phyloP scores from a whole-genome alignment of 129 eudicot species.

The Artemisia argyi region DNA sequence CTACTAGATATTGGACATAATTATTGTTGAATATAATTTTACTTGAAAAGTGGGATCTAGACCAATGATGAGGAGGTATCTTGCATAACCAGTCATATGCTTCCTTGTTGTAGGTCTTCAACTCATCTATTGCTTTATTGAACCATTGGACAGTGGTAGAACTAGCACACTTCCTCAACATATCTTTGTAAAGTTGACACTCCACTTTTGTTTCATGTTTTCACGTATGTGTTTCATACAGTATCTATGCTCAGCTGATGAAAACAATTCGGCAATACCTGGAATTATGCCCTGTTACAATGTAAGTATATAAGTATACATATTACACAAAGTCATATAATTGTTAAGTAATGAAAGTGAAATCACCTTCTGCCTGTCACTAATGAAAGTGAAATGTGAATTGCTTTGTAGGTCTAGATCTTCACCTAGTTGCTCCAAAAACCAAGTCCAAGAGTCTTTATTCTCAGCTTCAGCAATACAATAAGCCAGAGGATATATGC shows the following conservation, averaged over 20 bases:
- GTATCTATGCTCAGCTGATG: neutral
- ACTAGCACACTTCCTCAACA: neutral
- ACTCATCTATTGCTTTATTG: neutral
- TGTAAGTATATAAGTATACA: no score
- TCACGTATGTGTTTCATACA: neutral
- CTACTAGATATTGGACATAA: no score
- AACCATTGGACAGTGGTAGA: neutral
- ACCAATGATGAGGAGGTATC: neutral
- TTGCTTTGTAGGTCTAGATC: no score
- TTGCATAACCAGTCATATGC: neutral
- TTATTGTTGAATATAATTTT: no score
- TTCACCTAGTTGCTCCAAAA: no score
- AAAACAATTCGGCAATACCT: no score
- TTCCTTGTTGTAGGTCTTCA: neutral
- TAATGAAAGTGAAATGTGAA: no score
- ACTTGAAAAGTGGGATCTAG: neutral
- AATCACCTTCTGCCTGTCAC: neutral
- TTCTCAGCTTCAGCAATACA: no score
- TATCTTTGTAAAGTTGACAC: neutral
- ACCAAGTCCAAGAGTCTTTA: neutral
- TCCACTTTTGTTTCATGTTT: neutral
- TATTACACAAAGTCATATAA: neutral
- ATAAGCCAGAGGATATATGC: neutral
- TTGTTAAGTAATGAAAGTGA: no score
- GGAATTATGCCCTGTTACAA: neutral